Evolutionary conservation across 768 basidiomycete genomes (phyloP), one percentile per base, ranked within the genome.

Genomic region (Trametes cinnabarina): DNA sequence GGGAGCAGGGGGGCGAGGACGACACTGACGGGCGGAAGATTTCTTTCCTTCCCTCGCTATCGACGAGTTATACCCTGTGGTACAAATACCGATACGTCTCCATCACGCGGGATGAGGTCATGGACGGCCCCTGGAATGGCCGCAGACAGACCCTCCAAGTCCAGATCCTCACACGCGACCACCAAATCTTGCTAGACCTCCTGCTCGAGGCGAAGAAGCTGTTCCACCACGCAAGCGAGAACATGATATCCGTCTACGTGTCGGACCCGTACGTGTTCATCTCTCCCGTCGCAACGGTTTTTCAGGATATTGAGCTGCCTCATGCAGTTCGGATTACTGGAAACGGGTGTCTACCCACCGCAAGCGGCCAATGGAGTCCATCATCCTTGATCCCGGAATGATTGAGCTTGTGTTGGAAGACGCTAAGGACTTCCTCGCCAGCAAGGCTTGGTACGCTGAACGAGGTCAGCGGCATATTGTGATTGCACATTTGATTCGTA

Each of bases 371-470:
- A 71, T 90, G 20, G 73, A 74, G n/a, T 89, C 88, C 3, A 85
- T 92, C 60, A 79, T 91, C 37, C 73, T 92, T 15, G 87, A 90
- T 52, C 83, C 82, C 10, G 86, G 88, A 0, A 73, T 89, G 49
- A 82, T 83, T 53, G 84, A 90, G 26, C 63, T 82, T n/a, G 71
- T 93, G 0, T 66, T 91, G 11, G 77, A 83, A 2, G 91, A 93
- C 65, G 87, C 87, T 7, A 74, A 74, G 12, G 88, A 91, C 64
- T 92, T 92, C 65, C 72, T 92, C 47, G 70, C 69, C 8, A 87
- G 83, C 63, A 88, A 86, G 64, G 58, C 72, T 7, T 92, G 91
- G 91, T 92, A 92, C 62, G 66, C 79, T 2, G 82, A 84, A 12
- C 83, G 90, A 49, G 90, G 89, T 66, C 15, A 17, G 64, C 41